Evolutionary conservation across 176 grass and related monocot species (phyloP).

Genomic region (Paspalum vaginatum): DNA sequence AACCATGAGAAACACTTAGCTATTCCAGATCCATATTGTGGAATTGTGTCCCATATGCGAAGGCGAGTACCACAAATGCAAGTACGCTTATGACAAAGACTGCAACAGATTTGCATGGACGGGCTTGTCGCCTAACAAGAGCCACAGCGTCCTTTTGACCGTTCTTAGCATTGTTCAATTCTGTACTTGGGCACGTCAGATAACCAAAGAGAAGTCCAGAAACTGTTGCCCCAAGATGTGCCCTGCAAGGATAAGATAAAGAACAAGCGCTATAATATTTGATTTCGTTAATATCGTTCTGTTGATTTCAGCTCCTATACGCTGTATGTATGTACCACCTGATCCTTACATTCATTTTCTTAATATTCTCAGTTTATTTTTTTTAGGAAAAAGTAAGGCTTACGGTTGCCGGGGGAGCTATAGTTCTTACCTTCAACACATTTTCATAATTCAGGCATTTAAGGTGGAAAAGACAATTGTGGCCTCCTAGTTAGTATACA

Average conservation of each 20-base stretch:
- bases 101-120: slow-evolving; percentile 66
- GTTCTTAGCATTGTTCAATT: slow-evolving; percentile 58
- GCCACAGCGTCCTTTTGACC: slow-evolving; percentile 55
- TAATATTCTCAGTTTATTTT: not conserved
- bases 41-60: slow-evolving; percentile 55
- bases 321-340: not conserved
- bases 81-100: slow-evolving; percentile 56
- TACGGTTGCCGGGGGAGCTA: not conserved
- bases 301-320: not conserved
- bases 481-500: not conserved
- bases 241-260: slow-evolving; percentile 37
- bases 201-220: slow-evolving; percentile 73
- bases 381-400: not conserved
- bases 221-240: slow-evolving; percentile 65
- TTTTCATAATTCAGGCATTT: not conserved
- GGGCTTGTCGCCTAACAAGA: slow-evolving; percentile 49
- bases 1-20: not conserved
- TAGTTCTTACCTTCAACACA: not conserved
- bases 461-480: not conserved
- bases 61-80: slow-evolving; percentile 43
- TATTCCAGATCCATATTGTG: slow-evolving; percentile 44
- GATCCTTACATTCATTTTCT: not conserved
- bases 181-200: slow-evolving; percentile 63
- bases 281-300: not conserved
- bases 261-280: not conserved